A percentile compares a stretch with the other conserved stretches of the same genome.
Evolutionary conservation across 164 flowering plant species (phyloP).

Genomic region (Liquidambar formosana): DNA sequence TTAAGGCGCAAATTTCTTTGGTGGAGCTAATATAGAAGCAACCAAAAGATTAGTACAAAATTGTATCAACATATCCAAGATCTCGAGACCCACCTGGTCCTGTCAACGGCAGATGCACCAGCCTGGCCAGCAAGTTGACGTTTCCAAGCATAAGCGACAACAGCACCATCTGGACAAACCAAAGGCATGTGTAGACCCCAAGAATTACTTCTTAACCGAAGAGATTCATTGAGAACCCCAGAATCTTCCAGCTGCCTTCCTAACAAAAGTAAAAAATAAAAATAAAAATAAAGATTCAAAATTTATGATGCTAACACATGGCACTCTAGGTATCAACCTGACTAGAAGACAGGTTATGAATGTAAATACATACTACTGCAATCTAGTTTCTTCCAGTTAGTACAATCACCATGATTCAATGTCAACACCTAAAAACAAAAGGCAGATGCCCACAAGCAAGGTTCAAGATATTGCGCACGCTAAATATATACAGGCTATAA

Average conservation of each 20-base stretch:
- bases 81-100: constrained; percentile 65
- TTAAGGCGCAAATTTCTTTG: background rate
- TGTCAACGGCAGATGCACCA: constrained; percentile 97
- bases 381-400: background rate
- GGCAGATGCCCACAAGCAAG: background rate
- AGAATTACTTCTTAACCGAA: constrained; percentile 74
- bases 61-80: background rate
- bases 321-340: background rate
- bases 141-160: constrained; percentile 99
- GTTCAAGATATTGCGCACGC: too few relatives aligned
- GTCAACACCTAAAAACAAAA: background rate
- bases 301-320: background rate
- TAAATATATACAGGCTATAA: too few relatives aligned
- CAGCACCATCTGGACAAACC: constrained; percentile 98
- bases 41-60: background rate
- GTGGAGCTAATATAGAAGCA: background rate
- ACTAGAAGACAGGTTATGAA: background rate
- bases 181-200: constrained; percentile 99
- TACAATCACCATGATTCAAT: background rate
- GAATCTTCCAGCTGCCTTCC: constrained; percentile 87
- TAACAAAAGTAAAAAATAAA: constrained; percentile 36
- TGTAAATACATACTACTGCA: background rate
- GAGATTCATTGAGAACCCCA: constrained; percentile 83
- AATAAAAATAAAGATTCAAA: too few relatives aligned
- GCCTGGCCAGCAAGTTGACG: constrained; percentile 99